phyloP scores from a whole-genome alignment of 1,284 basidiomycete genomes.

The Sphaerobolus stellatus region DNA sequence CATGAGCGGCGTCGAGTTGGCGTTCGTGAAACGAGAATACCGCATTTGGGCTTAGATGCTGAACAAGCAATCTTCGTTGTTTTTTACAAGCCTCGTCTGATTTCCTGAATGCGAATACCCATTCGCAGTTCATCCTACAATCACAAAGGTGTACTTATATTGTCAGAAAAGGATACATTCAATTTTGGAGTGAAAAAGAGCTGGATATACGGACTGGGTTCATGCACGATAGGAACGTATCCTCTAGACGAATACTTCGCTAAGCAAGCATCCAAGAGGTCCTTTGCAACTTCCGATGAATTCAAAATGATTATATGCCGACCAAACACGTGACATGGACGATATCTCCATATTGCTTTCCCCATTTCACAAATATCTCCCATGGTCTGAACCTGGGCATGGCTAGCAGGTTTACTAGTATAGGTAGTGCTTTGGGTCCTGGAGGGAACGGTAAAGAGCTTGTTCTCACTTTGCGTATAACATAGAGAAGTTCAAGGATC shows the following conservation, averaged over 20 bases:
- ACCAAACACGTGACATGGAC: constrained; percentile 17
- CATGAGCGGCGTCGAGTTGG: background rate
- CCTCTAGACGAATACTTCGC: background rate
- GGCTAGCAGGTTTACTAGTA: constrained; percentile 16
- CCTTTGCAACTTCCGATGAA: background rate
- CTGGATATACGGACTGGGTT: background rate
- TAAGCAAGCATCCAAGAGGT: constrained; percentile 5
- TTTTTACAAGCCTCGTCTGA: constrained; percentile 21
- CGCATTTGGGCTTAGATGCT: background rate
- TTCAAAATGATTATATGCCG: constrained; percentile 6
- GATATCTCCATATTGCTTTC: constrained; percentile 20
- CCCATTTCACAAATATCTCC: constrained; percentile 17
- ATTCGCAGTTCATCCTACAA: background rate
- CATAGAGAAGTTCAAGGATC: no score
- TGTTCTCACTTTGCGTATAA: no score
- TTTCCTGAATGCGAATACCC: constrained; percentile 39
- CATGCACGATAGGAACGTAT: background rate
- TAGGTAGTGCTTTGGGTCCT: constrained; percentile 14
- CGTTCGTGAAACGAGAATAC: background rate
- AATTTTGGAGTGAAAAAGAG: background rate
- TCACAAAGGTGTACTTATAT: no score
- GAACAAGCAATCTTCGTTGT: background rate
- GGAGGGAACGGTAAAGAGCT: no score
- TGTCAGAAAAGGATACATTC: background rate
- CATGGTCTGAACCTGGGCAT: constrained; percentile 16